A percentile compares a stretch with the other conserved stretches of the same genome.
These are phyloP conservation scores for Scalesia atractyloides DNA, from an alignment of 129 eudicot genomes.

Conservation along the genomic window DNA sequence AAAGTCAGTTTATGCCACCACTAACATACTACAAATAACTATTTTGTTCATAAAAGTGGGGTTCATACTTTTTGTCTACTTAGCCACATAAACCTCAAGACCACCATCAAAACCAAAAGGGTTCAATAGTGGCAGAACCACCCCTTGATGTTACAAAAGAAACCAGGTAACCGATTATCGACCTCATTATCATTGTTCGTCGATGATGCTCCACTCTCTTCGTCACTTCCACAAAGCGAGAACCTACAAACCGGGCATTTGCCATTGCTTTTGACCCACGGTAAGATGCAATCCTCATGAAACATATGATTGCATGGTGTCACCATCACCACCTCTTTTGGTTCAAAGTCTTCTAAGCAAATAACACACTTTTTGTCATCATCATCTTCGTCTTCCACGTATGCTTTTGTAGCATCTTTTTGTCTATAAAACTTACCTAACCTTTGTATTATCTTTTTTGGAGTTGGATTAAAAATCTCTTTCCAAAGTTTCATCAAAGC, in stretches of 20 bases:
- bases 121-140: conserved; percentile 7
- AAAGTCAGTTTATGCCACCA: too few species aligned
- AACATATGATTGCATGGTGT: conserved; percentile 88
- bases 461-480: conserved; percentile 62
- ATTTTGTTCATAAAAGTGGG: too few species aligned
- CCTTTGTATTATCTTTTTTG: conserved; percentile 37
- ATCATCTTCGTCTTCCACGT: conserved; percentile 32
- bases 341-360: conserved; percentile 72
- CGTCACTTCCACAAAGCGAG: conserved; percentile 26
- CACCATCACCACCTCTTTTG: conserved; percentile 49
- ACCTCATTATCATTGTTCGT: conserved; percentile 9
- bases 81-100: not conserved
- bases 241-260: conserved; percentile 77
- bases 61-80: not conserved
- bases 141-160: conserved; percentile 31
- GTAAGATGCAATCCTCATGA: conserved; percentile 81
- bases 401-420: conserved; percentile 10
- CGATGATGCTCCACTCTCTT: not conserved
- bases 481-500: conserved; percentile 56
- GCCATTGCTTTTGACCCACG: conserved; percentile 73
- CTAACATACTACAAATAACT: too few species aligned
- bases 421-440: conserved; percentile 43
- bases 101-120: conserved; percentile 16
- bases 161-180: conserved; percentile 18
- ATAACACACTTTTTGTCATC: conserved; percentile 63